Percentiles rank a stretch among this genome's conserved stretches.
Evolutionary conservation across 2,329 filamentous ascomycete species (phyloP).

Genomic region (Colletotrichum paranaense): DNA sequence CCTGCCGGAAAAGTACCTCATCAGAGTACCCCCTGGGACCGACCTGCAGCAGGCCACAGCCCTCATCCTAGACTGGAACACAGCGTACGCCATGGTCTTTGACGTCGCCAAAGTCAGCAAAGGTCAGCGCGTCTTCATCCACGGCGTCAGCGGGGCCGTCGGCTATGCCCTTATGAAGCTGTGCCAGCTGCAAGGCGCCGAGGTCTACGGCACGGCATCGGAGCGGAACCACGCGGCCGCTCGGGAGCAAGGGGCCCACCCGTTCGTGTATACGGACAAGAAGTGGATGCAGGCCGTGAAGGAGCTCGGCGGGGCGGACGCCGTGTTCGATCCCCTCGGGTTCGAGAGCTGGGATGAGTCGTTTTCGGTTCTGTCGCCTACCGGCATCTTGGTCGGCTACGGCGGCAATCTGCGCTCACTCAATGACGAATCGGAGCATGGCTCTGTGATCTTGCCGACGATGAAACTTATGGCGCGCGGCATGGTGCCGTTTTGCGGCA

Average conservation of each 20-base stretch:
- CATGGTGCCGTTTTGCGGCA: slow-evolving; percentile 35
- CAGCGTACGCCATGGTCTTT: slow-evolving; percentile 51
- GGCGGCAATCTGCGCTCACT: slow-evolving; percentile 49
- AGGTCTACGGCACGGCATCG: slow-evolving; percentile 61
- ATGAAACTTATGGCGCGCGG: slow-evolving; percentile 47
- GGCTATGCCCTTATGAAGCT: slow-evolving; percentile 56
- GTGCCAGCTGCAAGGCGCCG: slow-evolving; percentile 55
- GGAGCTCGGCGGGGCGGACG: slow-evolving; percentile 56
- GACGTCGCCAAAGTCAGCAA: slow-evolving; percentile 51
- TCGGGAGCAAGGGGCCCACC: slow-evolving; percentile 49
- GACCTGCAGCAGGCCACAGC: slow-evolving; percentile 54
- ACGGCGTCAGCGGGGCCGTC: slow-evolving; percentile 62
- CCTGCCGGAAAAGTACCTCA: slow-evolving; percentile 57
- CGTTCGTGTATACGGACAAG: slow-evolving; percentile 61
- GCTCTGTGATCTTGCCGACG: slow-evolving; percentile 45
- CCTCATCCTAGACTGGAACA: slow-evolving; percentile 58
- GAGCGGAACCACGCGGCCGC: slow-evolving; percentile 56
- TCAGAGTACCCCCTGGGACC: slow-evolving; percentile 53
- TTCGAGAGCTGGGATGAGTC: slow-evolving; percentile 63
- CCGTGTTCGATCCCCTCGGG: slow-evolving; percentile 60
- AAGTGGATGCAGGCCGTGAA: slow-evolving; percentile 59
- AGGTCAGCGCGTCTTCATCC: slow-evolving; percentile 61
- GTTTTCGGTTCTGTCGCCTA: slow-evolving; percentile 53
- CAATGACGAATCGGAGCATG: slow-evolving; percentile 42
- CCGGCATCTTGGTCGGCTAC: slow-evolving; percentile 54